Conservation (phyloP, 176 grass and related monocot species). For the Zea luxurians region DNA sequence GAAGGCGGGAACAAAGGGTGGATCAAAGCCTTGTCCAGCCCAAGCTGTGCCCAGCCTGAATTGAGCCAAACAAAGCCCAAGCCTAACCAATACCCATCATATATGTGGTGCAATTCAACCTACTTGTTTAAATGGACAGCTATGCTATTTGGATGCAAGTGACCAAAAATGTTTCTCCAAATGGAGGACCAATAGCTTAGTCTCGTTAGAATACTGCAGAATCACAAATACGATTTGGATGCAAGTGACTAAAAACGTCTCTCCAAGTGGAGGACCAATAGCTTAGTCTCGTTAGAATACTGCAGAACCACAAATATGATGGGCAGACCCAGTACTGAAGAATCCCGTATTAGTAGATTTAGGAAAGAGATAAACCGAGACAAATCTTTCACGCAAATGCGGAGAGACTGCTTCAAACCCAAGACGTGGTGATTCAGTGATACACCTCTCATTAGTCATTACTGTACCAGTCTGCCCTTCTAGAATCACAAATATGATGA, state of each 20-base stretch:
- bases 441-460: too few species aligned
- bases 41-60: neutral
- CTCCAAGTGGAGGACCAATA: neutral
- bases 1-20: neutral
- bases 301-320: neutral
- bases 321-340: too few species aligned
- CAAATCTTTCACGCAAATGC: too few species aligned
- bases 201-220: neutral
- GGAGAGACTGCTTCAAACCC: too few species aligned
- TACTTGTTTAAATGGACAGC: neutral
- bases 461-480: too few species aligned
- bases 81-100: neutral
- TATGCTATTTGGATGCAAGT: neutral
- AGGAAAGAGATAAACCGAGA: too few species aligned
- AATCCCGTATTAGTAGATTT: too few species aligned
- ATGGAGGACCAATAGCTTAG: neutral
- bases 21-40: neutral
- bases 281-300: too few species aligned
- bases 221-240: neutral
- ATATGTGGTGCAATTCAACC: neutral
- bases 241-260: too few species aligned
- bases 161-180: neutral
- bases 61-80: conserved; percentile 5
- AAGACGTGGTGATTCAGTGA: too few species aligned
- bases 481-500: neutral